A percentile compares a stretch with the other conserved stretches of the same genome.
Evolutionary conservation across 2,329 filamentous ascomycete species (phyloP).

Genomic region (Orbilia brochopaga): DNA sequence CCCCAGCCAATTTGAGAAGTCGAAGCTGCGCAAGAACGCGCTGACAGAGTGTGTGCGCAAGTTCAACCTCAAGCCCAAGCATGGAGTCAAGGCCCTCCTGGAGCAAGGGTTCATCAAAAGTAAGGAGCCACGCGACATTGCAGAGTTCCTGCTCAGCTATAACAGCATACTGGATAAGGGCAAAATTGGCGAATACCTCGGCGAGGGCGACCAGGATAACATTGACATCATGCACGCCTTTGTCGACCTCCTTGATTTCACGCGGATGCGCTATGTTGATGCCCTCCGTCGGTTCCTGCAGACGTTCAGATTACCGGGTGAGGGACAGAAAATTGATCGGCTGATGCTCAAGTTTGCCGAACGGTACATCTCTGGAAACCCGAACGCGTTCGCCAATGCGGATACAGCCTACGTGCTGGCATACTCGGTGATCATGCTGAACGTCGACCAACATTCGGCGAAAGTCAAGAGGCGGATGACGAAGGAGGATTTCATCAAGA

Average conservation of each 20-base stretch:
- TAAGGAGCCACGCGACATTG: slow-evolving; percentile 79
- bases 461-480: slow-evolving; percentile 89
- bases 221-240: slow-evolving; percentile 99
- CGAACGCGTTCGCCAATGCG: slow-evolving; percentile 95
- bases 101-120: slow-evolving; percentile 86
- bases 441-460: slow-evolving; percentile 90
- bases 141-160: slow-evolving; percentile 78
- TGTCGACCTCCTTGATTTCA: slow-evolving; percentile 93
- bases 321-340: slow-evolving; percentile 98
- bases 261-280: slow-evolving; percentile 88
- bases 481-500: slow-evolving; percentile 97
- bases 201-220: slow-evolving; percentile 89
- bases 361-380: slow-evolving; percentile 91
- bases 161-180: slow-evolving; percentile 83
- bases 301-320: slow-evolving; percentile 90
- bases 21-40: slow-evolving; percentile 91
- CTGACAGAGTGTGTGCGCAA: slow-evolving; percentile 84
- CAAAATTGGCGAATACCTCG: slow-evolving; percentile 89
- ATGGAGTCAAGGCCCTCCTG: slow-evolving; percentile 82
- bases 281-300: slow-evolving; percentile 89
- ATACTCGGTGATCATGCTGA: slow-evolving; percentile 95
- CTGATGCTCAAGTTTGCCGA: slow-evolving; percentile 99
- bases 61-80: slow-evolving; percentile 98
- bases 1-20: slow-evolving; percentile 89
- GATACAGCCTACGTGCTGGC: slow-evolving; percentile 96